Evolutionary conservation across 2,329 filamentous ascomycete genomes (phyloP).

Genomic region (Chalaropsis thielavioides): DNA sequence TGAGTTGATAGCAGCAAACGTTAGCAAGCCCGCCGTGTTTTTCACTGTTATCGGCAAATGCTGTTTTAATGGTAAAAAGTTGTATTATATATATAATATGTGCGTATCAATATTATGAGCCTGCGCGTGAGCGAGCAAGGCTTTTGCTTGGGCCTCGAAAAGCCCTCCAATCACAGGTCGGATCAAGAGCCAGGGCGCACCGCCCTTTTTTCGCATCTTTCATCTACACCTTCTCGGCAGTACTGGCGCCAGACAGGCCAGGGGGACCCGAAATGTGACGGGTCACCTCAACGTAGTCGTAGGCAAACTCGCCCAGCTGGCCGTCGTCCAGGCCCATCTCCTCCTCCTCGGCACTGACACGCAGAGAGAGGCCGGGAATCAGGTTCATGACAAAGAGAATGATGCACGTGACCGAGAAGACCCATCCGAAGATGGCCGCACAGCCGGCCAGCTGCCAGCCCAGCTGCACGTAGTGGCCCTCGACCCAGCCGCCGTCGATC

Average conservation of each 20-base stretch:
- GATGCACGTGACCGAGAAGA: slow-evolving; percentile 52
- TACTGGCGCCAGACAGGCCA: slow-evolving; percentile 11
- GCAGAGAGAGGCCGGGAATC: slow-evolving; percentile 54
- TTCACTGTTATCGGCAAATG: background rate
- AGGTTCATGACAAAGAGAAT: slow-evolving; percentile 59
- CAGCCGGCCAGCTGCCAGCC: slow-evolving; percentile 58
- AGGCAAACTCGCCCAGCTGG: slow-evolving; percentile 70
- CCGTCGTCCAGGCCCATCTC: slow-evolving; percentile 57
- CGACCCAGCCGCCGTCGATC: slow-evolving; percentile 52
- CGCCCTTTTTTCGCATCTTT: no score
- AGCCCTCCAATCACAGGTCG: background rate
- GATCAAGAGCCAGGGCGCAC: background rate
- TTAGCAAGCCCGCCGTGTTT: background rate
- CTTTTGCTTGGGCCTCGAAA: slow-evolving; percentile 2
- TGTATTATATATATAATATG: slow-evolving; percentile 1
- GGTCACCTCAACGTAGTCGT: slow-evolving; percentile 63
- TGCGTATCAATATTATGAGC: background rate
- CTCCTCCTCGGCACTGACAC: slow-evolving; percentile 52
- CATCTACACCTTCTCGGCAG: slow-evolving; percentile 17
- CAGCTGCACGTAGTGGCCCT: slow-evolving; percentile 55
- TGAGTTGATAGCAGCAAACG: background rate
- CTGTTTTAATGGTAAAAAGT: background rate
- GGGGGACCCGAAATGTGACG: slow-evolving; percentile 41
- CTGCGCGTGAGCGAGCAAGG: background rate
- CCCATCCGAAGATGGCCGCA: slow-evolving; percentile 48